Base-by-base conservation (phyloP, 805 yeast species). In the Spathaspora gorwiae region DNA sequence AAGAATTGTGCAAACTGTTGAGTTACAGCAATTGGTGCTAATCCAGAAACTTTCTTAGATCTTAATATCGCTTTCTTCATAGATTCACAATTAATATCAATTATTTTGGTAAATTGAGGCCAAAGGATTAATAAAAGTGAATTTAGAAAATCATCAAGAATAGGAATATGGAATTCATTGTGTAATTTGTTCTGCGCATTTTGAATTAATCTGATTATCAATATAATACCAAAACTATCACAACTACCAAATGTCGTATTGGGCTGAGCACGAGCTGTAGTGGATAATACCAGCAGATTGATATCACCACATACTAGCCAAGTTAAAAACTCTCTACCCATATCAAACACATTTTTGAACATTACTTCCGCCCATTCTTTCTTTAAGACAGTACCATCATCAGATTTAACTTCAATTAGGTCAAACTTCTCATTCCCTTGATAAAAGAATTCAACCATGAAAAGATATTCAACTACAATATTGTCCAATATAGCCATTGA, bases 51-150 rank as follows among this genome's bases (percentile, higher is more conserved):
- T 29, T 59, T 54, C 14, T 54, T 53, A 4, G 60, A 40, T 32
- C 59, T 76, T 47, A 53, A 70, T 40, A 62, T 62, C 13, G 76
- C 76, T 43, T 72, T 78, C 49, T 84, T 82, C 60, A 89, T 66
- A 41, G 82, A 78, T 15, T 81, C 85, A 54, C 96, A 84, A 54
- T 92, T 87, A 31, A 78, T 66, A 59, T 90, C 97, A 36, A 90
- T 76, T 31, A 88, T 70, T 39, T 72, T 74, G 55, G 90, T 90
- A 56, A 90, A 86, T 47, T 78, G 80, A 0, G 97, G 96, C 98
- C 98, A 94, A 38, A 92, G 66, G 3, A 76, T 61, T 42, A 88
- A 77, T 49, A 83, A 63, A 50, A 85, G 80, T 12, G 79, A 70
- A 53, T 85, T 81, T 51, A 84, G 72, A 60, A 84, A 87, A 47